Evolutionary conservation across 106 monocot genomes (phyloP), one percentile per base, ranked within the genome.

Genomic region (Alisma plantagoaquatica): DNA sequence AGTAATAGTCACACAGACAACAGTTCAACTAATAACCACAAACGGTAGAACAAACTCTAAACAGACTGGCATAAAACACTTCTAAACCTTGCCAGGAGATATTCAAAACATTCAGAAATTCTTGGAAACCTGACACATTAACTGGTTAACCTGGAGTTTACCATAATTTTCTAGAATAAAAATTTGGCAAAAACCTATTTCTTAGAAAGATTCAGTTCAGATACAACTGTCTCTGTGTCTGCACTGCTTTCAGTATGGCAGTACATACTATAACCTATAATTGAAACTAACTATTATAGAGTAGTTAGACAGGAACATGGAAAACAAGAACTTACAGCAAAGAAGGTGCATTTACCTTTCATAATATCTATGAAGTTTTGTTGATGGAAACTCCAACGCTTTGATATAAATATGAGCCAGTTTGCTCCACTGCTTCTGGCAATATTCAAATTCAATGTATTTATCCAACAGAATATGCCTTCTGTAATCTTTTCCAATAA

Each of bases 371-470:
- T 68, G 60, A 33, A 92, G 49, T 57, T 73, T 78, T 56, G 70
- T 86, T 43, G 85, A 78, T 49, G 91, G 91, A 72, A 82, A 92
- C 72, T 44, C 70, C 48, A 92, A 56, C 43, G 70, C 68, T 48
- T 44, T 67, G 43, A 92, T 65, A 47, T 76, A 86, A 59, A 92
- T 58, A 65, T 61, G 69, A 60, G 73, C 78, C 41, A 92, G 63
- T 12, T 25, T 53, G 62, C 35, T 69, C 81, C 75, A 81, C 31
- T 86, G 63, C 47, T 78, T 81, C 27, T 78, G 70, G 51, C 76
- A 81, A 72, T 79, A 53, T 45, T 96, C 96, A 71, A 89, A 96
- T 60, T 78, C 78, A 48, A 89, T 75, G 62, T 81, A 96, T 48
- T 74, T 81, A 68, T 96, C 84, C 96, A 88, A 96, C 20, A 96